A percentile compares a stretch with the other conserved stretches of the same genome.
Conservation (phyloP, 305 asterid species). For the Fraxinus xanthoxyloides region DNA sequence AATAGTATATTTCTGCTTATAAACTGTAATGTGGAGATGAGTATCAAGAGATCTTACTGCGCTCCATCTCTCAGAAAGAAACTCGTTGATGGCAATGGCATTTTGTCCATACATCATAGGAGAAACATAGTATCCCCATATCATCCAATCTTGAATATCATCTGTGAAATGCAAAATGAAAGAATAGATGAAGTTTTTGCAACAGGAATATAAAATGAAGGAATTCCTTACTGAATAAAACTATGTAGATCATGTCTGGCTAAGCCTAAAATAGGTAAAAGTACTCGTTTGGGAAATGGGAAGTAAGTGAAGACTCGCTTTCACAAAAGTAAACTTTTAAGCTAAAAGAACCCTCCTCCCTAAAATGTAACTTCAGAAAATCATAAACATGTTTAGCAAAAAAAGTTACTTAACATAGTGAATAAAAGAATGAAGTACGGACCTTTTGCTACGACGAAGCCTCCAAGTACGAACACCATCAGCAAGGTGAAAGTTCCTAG, state of each 20-base stretch:
- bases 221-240: neutral
- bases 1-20: neutral
- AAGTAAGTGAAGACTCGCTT: neutral
- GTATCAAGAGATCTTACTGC: neutral
- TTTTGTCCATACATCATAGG: slow-evolving; percentile 3
- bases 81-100: neutral
- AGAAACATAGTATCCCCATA: neutral
- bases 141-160: slow-evolving; percentile 3
- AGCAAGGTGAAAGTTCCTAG: neutral
- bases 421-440: neutral
- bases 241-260: neutral
- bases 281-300: neutral
- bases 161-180: neutral
- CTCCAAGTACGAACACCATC: slow-evolving; percentile 2
- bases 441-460: neutral
- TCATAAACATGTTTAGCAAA: neutral
- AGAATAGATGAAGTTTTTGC: neutral
- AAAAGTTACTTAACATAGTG: neutral
- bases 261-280: neutral
- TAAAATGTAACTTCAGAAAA: neutral
- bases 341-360: neutral
- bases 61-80: slow-evolving; percentile 2
- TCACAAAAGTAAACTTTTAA: neutral
- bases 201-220: neutral
- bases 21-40: neutral